Evolutionary conservation across 2,329 filamentous ascomycete species (phyloP).

Genomic region (Ophiostoma australiae): DNA sequence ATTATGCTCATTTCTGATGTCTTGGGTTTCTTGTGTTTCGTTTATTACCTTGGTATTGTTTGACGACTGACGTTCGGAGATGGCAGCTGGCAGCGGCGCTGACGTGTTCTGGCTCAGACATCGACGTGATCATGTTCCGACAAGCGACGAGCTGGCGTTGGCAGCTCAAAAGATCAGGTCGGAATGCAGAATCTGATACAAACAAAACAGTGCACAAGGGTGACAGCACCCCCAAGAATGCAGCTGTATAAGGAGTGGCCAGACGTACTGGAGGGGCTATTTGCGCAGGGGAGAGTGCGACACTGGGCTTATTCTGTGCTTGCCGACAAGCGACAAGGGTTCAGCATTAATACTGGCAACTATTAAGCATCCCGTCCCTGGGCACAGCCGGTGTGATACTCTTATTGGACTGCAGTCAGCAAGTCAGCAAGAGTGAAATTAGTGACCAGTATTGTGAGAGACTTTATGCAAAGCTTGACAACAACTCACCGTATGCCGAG

Average conservation of each 20-base stretch:
- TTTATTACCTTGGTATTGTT: conserved; percentile 4
- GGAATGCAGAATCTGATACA: background rate
- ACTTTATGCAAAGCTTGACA: background rate
- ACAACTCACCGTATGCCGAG: background rate
- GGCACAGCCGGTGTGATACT: conserved; percentile 4
- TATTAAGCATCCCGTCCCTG: background rate
- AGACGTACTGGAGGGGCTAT: background rate
- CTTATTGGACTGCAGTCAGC: conserved; percentile 15
- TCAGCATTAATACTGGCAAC: background rate
- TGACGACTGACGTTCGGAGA: background rate
- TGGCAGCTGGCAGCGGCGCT: background rate
- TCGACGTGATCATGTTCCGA: background rate
- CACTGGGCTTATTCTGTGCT: background rate
- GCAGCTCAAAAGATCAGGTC: background rate
- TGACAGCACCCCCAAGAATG: background rate
- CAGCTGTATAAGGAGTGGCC: background rate
- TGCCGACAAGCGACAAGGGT: background rate
- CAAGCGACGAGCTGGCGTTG: background rate
- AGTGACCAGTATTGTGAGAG: background rate
- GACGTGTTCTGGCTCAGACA: background rate
- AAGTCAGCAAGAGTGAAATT: conserved; percentile 15
- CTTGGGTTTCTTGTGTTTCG: conserved; percentile 2
- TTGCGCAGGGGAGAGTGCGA: background rate
- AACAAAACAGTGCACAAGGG: background rate
- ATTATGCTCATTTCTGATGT: background rate